These are phyloP conservation scores for Pseudonitzschia multiseries DNA, from an alignment of 108 stramenopile species.

Conservation along the genomic window DNA sequence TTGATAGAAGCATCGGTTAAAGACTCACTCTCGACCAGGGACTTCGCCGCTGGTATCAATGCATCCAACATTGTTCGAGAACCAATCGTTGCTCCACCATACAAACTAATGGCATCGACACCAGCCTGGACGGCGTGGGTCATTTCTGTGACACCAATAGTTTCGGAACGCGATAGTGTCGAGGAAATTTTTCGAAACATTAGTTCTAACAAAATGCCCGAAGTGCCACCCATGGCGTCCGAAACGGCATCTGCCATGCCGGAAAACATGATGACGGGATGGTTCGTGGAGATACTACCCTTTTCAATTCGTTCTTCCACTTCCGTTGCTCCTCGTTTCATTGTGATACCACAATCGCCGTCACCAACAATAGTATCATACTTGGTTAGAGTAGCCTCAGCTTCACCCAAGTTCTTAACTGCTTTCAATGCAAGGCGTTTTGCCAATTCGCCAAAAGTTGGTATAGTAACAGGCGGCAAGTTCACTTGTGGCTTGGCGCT, in stretches of 20 bases:
- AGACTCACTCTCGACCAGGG: conserved; percentile 30
- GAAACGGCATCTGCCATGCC: conserved; percentile 81
- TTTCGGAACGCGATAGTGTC: conserved; percentile 25
- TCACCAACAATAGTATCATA: conserved; percentile 95
- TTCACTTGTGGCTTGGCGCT: conserved; percentile 7
- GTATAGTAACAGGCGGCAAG: conserved; percentile 49
- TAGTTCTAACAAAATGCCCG: conserved; percentile 90
- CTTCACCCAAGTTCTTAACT: conserved; percentile 57
- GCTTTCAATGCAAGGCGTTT: conserved; percentile 46
- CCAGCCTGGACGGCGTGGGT: conserved; percentile 78
- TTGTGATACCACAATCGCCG: conserved; percentile 96
- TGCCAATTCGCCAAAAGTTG: conserved; percentile 38
- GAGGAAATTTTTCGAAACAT: conserved; percentile 86
- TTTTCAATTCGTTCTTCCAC: conserved; percentile 48
- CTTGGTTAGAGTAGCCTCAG: conserved; percentile 83
- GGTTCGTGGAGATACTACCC: conserved; percentile 36
- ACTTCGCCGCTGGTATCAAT: conserved; percentile 74
- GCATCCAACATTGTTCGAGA: conserved; percentile 98
- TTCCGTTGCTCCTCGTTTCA: conserved; percentile 91
- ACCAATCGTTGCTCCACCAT: conserved; percentile 91
- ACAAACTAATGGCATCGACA: conserved; percentile 84
- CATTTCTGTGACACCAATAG: conserved; percentile 55
- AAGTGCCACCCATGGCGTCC: conserved; percentile 94
- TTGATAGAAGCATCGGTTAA: conserved; percentile 60
- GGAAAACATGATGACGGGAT: conserved; percentile 63